Evolutionary conservation across 352 stramenopile species (phyloP).

Genomic region (Phytophthora sojae): DNA sequence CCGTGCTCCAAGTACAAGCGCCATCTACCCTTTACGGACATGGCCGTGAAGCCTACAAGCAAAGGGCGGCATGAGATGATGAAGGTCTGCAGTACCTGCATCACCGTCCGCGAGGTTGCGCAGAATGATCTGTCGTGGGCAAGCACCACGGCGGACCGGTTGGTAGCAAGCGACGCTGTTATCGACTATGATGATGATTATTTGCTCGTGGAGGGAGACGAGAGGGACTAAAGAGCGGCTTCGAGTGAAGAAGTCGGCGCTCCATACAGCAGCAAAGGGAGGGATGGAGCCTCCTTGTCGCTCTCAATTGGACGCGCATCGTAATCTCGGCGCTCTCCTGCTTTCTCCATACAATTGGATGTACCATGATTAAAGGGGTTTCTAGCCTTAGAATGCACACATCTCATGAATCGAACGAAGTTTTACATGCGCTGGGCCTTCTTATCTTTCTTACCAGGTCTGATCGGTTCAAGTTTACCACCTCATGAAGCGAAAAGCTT

Average conservation of each 20-base stretch:
- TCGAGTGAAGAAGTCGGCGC: conserved; percentile 26
- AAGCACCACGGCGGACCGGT: conserved; percentile 54
- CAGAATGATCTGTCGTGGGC: conserved; percentile 64
- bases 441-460: not conserved
- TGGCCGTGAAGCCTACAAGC: conserved; percentile 46
- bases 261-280: conserved; percentile 13
- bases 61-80: conserved; percentile 56
- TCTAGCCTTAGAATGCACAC: conserved; percentile 29
- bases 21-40: conserved; percentile 62
- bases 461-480: conserved; percentile 8
- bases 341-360: conserved; percentile 31
- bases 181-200: conserved; percentile 65
- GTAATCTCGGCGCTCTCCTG: conserved; percentile 2
- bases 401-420: conserved; percentile 35
- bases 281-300: conserved; percentile 14
- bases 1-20: conserved; percentile 85
- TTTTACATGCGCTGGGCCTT: conserved; percentile 23
- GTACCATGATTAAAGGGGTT: conserved; percentile 29
- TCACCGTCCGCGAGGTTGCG: conserved; percentile 60
- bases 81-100: conserved; percentile 81
- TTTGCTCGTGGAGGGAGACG: conserved; percentile 35
- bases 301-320: conserved; percentile 7
- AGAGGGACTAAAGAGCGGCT: conserved; percentile 3
- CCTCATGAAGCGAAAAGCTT: not conserved
- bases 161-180: conserved; percentile 61